A percentile compares a stretch with the other conserved stretches of the same genome.
These are phyloP conservation scores for Colletotrichum gloeosporioides DNA, from an alignment of 2,329 filamentous ascomycete species.

Conservation along the genomic window DNA sequence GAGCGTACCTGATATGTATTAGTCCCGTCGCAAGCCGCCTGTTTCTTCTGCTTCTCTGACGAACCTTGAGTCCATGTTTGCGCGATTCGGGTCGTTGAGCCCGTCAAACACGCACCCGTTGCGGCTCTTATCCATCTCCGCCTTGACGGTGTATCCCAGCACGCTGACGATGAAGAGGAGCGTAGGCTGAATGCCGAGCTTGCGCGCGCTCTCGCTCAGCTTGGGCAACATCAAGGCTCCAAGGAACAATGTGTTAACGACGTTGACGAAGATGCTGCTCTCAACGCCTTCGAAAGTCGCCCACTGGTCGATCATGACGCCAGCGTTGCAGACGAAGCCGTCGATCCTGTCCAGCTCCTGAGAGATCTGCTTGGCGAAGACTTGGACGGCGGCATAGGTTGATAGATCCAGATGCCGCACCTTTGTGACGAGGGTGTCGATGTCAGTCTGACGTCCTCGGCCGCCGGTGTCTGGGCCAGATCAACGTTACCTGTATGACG, in stretches of 20 bases:
- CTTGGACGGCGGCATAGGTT: constrained; percentile 39
- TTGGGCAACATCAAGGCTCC: constrained; percentile 28
- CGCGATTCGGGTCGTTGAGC: constrained; percentile 30
- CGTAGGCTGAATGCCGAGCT: constrained; percentile 28
- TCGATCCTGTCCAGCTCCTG: constrained; percentile 39
- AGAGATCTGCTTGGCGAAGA: constrained; percentile 35
- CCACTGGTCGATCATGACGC: constrained; percentile 39
- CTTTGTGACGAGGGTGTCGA: neutral
- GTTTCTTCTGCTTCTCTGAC: neutral
- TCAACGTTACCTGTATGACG: neutral
- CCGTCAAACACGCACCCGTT: constrained; percentile 29
- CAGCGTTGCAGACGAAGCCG: constrained; percentile 37
- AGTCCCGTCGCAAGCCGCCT: neutral
- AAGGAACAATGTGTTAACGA: constrained; percentile 28
- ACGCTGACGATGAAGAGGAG: constrained; percentile 27
- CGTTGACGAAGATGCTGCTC: constrained; percentile 44
- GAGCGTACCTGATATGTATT: constrained; percentile 25
- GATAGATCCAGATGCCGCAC: constrained; percentile 38
- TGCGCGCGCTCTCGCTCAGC: constrained; percentile 26
- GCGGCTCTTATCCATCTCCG: constrained; percentile 24
- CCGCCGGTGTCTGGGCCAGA: neutral
- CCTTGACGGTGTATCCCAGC: constrained; percentile 13
- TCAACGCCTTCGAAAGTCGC: constrained; percentile 50
- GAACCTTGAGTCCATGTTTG: constrained; percentile 5
- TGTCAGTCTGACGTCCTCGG: neutral